Conservation (phyloP, 345 rosid genomes). For the Gynandropsis gynandra region DNA sequence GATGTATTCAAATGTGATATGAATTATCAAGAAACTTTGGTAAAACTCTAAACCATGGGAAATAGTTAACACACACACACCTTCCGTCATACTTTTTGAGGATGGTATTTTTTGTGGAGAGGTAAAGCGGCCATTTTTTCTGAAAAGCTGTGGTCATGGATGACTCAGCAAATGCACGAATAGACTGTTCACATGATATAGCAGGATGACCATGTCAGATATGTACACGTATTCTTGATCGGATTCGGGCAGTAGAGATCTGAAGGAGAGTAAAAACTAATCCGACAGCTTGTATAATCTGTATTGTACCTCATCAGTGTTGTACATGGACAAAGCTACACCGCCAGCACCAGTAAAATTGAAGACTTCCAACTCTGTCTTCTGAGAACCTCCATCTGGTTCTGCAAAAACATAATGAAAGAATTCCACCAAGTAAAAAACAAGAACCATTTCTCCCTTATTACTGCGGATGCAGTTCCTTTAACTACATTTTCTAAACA, state of each 20-base stretch:
- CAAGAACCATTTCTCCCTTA: no score
- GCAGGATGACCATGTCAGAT: constrained; percentile 10
- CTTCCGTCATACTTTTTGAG: constrained; percentile 94
- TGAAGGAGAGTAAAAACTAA: constrained; percentile 1
- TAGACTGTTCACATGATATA: constrained; percentile 48
- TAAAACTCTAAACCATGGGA: constrained; percentile 2
- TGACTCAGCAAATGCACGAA: constrained; percentile 74
- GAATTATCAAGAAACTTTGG: neutral
- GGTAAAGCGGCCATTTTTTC: constrained; percentile 97
- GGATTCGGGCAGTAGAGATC: constrained; percentile 16
- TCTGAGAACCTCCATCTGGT: constrained; percentile 52
- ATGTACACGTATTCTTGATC: constrained; percentile 4
- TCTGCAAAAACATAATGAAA: constrained; percentile 35
- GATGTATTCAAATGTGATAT: no score
- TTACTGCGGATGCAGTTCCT: constrained; percentile 10
- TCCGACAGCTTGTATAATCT: constrained; percentile 9
- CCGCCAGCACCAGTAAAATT: constrained; percentile 77
- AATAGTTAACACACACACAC: constrained; percentile 29
- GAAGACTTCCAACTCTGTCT: constrained; percentile 65
- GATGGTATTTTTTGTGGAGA: constrained; percentile 92
- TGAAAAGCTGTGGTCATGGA: constrained; percentile 80
- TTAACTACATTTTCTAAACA: neutral
- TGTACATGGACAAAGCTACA: constrained; percentile 82
- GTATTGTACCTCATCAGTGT: constrained; percentile 96
- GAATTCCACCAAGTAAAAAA: constrained; percentile 5